Conservation (phyloP, 352 stramenopile species). For the Globisporangium spinosum region DNA sequence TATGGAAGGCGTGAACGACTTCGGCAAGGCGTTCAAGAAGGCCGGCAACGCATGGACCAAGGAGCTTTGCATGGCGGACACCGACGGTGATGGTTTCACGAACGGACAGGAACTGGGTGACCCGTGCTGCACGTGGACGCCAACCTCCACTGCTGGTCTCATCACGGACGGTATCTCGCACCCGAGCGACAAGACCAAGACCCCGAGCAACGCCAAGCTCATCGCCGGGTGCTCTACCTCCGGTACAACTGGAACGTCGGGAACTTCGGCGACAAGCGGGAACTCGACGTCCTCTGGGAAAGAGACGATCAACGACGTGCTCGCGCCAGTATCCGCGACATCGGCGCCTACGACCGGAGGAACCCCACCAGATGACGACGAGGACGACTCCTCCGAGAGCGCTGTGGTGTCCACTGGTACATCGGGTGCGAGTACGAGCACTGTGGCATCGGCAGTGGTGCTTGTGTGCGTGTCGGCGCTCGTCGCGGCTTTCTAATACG, state of each 20-base stretch:
- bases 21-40: constrained; percentile 59
- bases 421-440: constrained; percentile 6
- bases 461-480: constrained; percentile 14
- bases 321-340: constrained; percentile 33
- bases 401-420: constrained; percentile 27
- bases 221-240: constrained; percentile 32
- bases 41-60: constrained; percentile 44
- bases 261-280: constrained; percentile 12
- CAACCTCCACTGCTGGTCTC: constrained; percentile 35
- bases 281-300: constrained; percentile 11
- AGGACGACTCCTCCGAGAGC: constrained; percentile 55
- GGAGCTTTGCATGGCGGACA: constrained; percentile 58
- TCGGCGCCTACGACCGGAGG: neutral
- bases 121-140: constrained; percentile 75
- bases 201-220: constrained; percentile 50
- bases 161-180: constrained; percentile 60
- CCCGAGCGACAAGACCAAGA: constrained; percentile 52
- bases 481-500: constrained; percentile 17
- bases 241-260: constrained; percentile 5
- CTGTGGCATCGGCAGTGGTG: constrained; percentile 11
- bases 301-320: constrained; percentile 24
- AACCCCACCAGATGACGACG: constrained; percentile 47
- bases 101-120: constrained; percentile 86
- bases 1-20: constrained; percentile 47
- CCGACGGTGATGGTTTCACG: constrained; percentile 80